Conservation (phyloP, 176 grass and related monocot species). For the Melocanna baccifera region DNA sequence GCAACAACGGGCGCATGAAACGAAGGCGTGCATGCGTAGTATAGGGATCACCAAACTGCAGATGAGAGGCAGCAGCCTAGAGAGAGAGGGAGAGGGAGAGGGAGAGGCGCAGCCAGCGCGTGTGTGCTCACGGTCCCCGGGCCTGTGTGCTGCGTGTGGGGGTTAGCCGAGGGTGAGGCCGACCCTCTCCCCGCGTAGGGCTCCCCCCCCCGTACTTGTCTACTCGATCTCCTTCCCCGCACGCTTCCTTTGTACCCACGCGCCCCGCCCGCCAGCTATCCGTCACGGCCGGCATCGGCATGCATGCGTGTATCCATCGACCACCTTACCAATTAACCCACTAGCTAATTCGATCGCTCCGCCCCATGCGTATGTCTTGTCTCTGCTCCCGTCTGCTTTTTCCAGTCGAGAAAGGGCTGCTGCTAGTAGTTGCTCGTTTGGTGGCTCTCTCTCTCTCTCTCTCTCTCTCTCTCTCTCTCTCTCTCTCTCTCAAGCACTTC, state of each 20-base stretch:
- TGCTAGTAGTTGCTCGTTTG: neutral
- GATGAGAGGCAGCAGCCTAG: no score
- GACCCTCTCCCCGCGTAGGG: neutral
- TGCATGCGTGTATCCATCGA: neutral
- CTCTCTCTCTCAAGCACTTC: neutral
- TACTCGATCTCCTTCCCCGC: slow-evolving; percentile 25
- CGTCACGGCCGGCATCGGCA: neutral
- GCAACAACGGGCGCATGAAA: slow-evolving; percentile 31
- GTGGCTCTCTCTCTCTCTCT: neutral
- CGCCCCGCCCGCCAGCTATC: neutral
- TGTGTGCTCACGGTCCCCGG: slow-evolving; percentile 18
- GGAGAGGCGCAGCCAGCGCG: neutral
- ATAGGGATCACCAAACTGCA: slow-evolving; percentile 7
- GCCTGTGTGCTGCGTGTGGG: neutral
- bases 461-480: neutral
- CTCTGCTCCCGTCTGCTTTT: neutral
- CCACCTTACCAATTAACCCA: neutral
- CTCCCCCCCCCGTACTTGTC: slow-evolving; percentile 1
- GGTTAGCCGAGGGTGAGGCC: slow-evolving; percentile 8
- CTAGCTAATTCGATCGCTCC: neutral
- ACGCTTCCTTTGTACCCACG: slow-evolving; percentile 39
- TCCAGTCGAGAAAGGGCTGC: neutral
- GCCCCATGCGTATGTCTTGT: neutral
- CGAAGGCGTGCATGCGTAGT: neutral
- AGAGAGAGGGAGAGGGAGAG: neutral